Base-by-base conservation (phyloP, 2,329 filamentous ascomycete genomes). In the Alternaria alternata region DNA sequence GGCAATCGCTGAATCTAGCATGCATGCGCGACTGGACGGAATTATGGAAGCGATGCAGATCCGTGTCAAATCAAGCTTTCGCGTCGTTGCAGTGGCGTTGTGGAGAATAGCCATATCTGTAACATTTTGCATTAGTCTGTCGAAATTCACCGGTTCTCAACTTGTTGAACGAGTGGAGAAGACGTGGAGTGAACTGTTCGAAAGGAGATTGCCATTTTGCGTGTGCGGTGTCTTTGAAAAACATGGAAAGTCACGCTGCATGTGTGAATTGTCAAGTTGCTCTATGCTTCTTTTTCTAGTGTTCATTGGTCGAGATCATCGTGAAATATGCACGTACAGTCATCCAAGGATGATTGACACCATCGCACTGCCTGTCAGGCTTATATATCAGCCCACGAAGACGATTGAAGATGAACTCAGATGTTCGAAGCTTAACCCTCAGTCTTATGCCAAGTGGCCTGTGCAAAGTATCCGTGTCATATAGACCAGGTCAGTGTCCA, bases 1-100 rank as follows among this genome's bases (percentile, higher is more conserved):
- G 7, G 28, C 26, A 28, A 34, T 28, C 38, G 16, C 20, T 32
- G 32, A 30, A 24, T 48, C 18, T 48, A 32, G 18, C 38, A 30
- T 47, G 32, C 11, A 16, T 20, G 18, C 28, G 42, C 32, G 22
- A 47, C 41, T 41, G 38, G 18, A 41, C 38, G 20, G 46, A 5
- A 36, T 36, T 8, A 30, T 49, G 3, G 32, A 24, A 12, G 46
- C 46, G 24, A 36, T 30, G 48, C 9, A 18, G 47, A 46, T 53
- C 54, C 22, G 44, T 53, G 54, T 39, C 22, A 20, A n/a, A 39
- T 57, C 18, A 53, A 57, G 48, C 54, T 57, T 57, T 52, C 9
- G 18, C 12, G 26, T 34, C 14, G 30, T 38, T 11, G 28, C 12
- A 16, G 14, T 57, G 32, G 48, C 30, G 24, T 57, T 26, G 39